Conservation (phyloP, 306 rosid species). For the Lithocarpus polystachyus region DNA sequence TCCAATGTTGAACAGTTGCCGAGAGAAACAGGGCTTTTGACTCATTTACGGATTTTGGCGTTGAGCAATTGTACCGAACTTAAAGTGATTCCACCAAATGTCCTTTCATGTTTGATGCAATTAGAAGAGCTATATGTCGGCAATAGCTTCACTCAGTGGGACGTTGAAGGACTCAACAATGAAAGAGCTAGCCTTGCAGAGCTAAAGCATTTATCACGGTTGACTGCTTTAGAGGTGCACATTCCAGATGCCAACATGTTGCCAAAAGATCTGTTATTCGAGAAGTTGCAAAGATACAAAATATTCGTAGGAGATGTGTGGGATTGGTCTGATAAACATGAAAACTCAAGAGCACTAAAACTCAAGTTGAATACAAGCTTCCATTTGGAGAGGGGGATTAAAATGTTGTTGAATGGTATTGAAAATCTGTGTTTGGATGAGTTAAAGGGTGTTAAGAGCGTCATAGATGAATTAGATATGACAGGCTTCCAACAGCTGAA, state of each 20-base stretch:
- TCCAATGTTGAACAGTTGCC: neutral
- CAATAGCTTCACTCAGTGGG: neutral
- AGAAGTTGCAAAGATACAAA: neutral
- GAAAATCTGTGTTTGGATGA: no score
- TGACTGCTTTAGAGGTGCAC: neutral
- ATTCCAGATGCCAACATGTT: neutral
- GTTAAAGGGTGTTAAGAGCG: no score
- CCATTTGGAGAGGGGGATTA: no score
- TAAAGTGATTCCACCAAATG: neutral
- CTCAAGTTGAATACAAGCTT: no score
- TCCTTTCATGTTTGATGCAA: constrained; percentile 6
- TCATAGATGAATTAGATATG: no score
- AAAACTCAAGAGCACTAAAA: no score
- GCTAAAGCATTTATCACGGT: neutral
- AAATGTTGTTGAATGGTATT: no score
- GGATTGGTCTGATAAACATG: neutral
- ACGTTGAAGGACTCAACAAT: neutral
- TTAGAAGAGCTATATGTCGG: constrained; percentile 11
- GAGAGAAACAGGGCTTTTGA: neutral
- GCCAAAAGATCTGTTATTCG: neutral
- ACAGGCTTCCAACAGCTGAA: no score
- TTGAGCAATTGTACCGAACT: neutral
- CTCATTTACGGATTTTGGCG: constrained; percentile 1
- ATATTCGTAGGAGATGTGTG: neutral
- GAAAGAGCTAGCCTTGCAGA: constrained; percentile 7